Base-by-base conservation (phyloP, 2,329 filamentous ascomycete species). In the Xylaria sp. region DNA sequence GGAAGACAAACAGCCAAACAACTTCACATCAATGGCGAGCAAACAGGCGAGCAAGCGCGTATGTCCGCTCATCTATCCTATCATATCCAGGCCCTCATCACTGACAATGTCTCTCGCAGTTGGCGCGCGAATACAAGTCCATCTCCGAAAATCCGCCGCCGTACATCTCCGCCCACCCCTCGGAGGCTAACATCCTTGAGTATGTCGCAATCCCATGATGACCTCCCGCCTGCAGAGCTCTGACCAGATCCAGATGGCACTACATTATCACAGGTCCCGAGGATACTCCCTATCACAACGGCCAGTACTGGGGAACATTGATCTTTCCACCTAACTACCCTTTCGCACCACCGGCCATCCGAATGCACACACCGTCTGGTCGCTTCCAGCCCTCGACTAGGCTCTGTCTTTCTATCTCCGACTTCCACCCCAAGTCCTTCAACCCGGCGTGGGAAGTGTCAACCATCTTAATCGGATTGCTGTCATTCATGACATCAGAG, bases 361-460 rank as follows among this genome's bases (percentile, higher is more conserved):
- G 93, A 72, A 99, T 99, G 94, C 94, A 97, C 80, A 99, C 94
- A 0, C 94, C 94, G 1, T 93, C 89, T 10, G 94, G 94, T 60
- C 90, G 94, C 71, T 99, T 99, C 78, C 91, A 96, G 73, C 91
- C 92, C 1, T 94, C 89, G 1, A 92, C 91, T 11, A 85, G 94
- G 54, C 85, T 99, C 19, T 99, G 94, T 71, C 87, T 99, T 52
- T 95, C 90, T 71, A 99, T 99, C 70, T 93, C 88, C 69, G 94
- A 99, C 73, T 99, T 97, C 76, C 94, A 99, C 73, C 94, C 94
- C 3, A 96, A 96, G 75, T 93, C 89, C 34, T 99, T 97, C 80
- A 99, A 99, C 73, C 94, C 94, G 1, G 92, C 94, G 0, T 99
- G 94, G 94, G 93, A 96, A 71, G 94, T 99, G 6, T 93, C 89